Evolutionary conservation across 805 yeast species (phyloP), one percentile per base, ranked within the genome.

Genomic region (Kurtzmaniella fragi): DNA sequence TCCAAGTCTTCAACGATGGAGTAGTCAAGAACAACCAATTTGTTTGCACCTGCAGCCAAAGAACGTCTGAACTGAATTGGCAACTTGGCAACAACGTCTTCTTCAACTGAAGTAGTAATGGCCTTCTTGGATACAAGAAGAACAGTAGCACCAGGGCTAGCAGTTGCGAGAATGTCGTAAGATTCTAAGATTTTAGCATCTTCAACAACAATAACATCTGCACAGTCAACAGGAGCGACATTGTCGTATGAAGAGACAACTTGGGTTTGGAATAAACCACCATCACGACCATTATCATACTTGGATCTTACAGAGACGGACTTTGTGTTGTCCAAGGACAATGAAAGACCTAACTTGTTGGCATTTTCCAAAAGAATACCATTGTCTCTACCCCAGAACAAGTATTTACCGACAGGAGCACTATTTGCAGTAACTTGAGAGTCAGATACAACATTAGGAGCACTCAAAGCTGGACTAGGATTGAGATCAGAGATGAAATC

Each of bases 251-350:
- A 43, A 5, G 73, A 63, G 20, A 68, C 60, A 37, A 84, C 64
- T 53, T 82, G 85, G 29, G 89, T 74, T 59, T 83, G 86, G 57
- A 81, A 80, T 7, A 77, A 56, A 45, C 97, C 97, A 28, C 90
- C 91, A 37, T 75, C 76, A 12, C 78, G 66, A 28, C 71, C 56
- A 58, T 86, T 89, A 59, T 91, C 95, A 52, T 69, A 87, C 53
- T 76, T 77, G 37, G 84, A 73, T 57, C 84, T 72, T 57, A 77
- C 73, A 38, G 73, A 62, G 41, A 83, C 73, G 31, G 61, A 53
- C 41, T 76, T 67, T 37, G 70, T 55, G 42, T 75, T 75, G 49
- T 77, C 82, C 53, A 84, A 69, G 2, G 95, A 80, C 48, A 84
- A 70, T 16, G 86, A 70, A 44, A 80, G 84, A 0, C 89, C 83